Evolutionary conservation across 2,329 filamentous ascomycete genomes (phyloP).

Genomic region (Esteya vermicola): DNA sequence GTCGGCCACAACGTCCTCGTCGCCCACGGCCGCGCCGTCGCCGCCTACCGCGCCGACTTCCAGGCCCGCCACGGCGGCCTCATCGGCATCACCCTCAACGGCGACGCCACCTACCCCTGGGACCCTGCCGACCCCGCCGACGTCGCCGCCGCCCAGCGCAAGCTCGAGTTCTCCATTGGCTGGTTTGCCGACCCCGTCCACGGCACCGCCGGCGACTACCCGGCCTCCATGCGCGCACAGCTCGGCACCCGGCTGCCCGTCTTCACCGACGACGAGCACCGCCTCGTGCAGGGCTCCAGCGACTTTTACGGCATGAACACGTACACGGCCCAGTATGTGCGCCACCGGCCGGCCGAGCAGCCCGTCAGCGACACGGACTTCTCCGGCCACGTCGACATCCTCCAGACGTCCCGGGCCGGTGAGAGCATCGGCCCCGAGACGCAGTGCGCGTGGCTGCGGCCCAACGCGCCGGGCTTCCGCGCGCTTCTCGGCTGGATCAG

Average conservation of each 20-base stretch:
- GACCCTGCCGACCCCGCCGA: conserved; percentile 62
- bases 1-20: conserved; percentile 70
- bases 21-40: conserved; percentile 68
- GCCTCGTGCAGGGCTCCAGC: conserved; percentile 70
- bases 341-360: conserved; percentile 45
- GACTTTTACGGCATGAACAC: conserved; percentile 95
- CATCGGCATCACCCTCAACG: conserved; percentile 81
- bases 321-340: conserved; percentile 81
- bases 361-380: conserved; percentile 49
- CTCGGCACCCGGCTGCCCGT: conserved; percentile 62
- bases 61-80: conserved; percentile 43
- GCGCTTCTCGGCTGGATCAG: conserved; percentile 65
- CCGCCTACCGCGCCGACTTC: conserved; percentile 72
- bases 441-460: conserved; percentile 68
- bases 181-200: conserved; percentile 88
- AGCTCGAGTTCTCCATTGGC: conserved; percentile 74
- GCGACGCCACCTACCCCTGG: conserved; percentile 73
- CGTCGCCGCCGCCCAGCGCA: conserved; percentile 61
- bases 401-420: conserved; percentile 57
- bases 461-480: conserved; percentile 62
- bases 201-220: conserved; percentile 70
- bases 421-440: conserved; percentile 69
- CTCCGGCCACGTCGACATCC: conserved; percentile 60
- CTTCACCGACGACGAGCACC: conserved; percentile 58
- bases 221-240: conserved; percentile 69